Conservation (phyloP, 139 green algal species). For the Auxenochlorella pyrenoidosa region DNA sequence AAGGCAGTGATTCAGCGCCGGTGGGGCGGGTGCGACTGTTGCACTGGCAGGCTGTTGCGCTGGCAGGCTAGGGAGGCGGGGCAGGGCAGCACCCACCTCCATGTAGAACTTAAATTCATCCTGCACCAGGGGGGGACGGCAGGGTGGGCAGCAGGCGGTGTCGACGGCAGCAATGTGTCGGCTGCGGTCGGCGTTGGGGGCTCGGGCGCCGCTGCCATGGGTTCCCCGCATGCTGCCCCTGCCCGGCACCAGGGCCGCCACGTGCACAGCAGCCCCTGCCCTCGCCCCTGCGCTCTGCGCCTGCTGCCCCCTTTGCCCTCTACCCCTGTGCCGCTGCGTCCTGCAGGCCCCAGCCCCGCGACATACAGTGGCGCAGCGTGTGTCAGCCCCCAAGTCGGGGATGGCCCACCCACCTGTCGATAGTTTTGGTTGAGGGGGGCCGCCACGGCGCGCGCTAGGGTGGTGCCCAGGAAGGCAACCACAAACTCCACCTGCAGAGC, state of each 20-base stretch:
- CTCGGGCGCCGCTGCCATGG: neutral
- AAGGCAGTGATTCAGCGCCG: no score
- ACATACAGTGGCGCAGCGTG: no score
- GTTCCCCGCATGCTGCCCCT: no score
- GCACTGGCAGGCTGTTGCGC: no score
- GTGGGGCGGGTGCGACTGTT: no score
- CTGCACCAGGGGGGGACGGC: slow-evolving; percentile 36
- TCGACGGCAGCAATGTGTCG: no score
- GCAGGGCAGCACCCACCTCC: slow-evolving; percentile 30
- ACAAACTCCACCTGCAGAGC: slow-evolving; percentile 72
- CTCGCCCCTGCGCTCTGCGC: no score
- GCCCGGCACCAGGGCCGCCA: neutral
- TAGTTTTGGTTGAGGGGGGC: slow-evolving; percentile 81
- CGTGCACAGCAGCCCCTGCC: neutral
- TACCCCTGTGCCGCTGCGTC: no score
- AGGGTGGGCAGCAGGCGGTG: neutral
- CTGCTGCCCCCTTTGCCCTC: neutral
- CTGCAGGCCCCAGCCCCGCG: no score
- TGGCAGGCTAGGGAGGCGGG: no score
- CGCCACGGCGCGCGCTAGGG: slow-evolving; percentile 62
- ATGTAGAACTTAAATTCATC: slow-evolving; percentile 83
- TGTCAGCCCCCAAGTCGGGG: no score
- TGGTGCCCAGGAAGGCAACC: slow-evolving; percentile 73
- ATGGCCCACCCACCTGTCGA: slow-evolving; percentile 39
- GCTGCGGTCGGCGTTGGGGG: no score